A percentile compares a stretch with the other conserved stretches of the same genome.
Conservation (phyloP, 352 stramenopile genomes). For the Hyaloperonospora brassicae region DNA sequence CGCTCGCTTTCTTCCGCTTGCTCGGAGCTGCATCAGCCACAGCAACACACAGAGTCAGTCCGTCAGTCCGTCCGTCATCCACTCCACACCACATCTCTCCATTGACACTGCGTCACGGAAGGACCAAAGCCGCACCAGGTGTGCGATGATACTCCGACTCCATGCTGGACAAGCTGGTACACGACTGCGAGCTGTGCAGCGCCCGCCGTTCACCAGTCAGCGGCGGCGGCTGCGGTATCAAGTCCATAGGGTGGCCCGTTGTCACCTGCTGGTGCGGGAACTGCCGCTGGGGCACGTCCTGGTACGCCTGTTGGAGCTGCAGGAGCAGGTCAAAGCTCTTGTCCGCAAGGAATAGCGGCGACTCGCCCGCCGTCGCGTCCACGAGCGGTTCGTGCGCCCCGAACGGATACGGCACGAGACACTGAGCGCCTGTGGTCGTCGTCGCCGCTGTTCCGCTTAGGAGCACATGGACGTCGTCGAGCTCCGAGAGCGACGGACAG, state of each 20-base stretch:
- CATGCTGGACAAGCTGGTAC: slow-evolving; percentile 68
- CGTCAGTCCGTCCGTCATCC: too few species aligned
- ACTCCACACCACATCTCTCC: too few species aligned
- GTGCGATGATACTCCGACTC: slow-evolving; percentile 52
- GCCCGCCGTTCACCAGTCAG: slow-evolving; percentile 20
- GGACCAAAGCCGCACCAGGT: slow-evolving; percentile 14
- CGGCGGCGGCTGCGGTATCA: slow-evolving; percentile 25
- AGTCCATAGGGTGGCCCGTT: slow-evolving; percentile 34
- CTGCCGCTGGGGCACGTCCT: slow-evolving; percentile 33
- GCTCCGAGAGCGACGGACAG: slow-evolving; percentile 60
- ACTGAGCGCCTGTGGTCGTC: slow-evolving; percentile 19
- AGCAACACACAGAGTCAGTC: slow-evolving; percentile 1
- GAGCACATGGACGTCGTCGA: slow-evolving; percentile 51
- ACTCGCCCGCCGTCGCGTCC: slow-evolving; percentile 3
- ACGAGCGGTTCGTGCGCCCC: slow-evolving; percentile 24
- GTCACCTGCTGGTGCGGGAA: slow-evolving; percentile 40
- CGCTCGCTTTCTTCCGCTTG: slow-evolving; percentile 57
- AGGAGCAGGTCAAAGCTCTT: slow-evolving; percentile 51
- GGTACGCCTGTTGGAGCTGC: slow-evolving; percentile 55
- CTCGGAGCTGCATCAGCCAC: slow-evolving; percentile 24
- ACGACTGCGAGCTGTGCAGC: slow-evolving; percentile 62
- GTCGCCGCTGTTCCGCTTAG: slow-evolving; percentile 18
- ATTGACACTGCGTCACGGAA: neutral
- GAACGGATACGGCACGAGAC: slow-evolving; percentile 17
- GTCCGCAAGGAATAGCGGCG: slow-evolving; percentile 18